Evolutionary conservation across 2,329 filamentous ascomycete genomes (phyloP).

Genomic region (Myrmaecium sp.): DNA sequence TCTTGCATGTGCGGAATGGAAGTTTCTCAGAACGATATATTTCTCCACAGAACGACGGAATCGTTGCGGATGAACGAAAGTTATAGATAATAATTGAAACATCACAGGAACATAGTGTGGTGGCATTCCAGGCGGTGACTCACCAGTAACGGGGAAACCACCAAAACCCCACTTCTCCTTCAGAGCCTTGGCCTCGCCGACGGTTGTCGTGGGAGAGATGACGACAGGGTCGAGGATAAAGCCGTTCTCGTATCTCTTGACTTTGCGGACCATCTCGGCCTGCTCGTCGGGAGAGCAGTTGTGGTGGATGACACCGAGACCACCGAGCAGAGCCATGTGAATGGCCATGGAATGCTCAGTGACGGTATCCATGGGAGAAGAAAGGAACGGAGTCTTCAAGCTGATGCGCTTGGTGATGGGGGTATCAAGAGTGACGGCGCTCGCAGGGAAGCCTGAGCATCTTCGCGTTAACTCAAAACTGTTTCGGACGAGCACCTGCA

Average conservation of each 20-base stretch:
- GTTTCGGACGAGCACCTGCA: too few species aligned
- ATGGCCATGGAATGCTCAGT: conserved; percentile 99
- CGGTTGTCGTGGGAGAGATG: conserved; percentile 70
- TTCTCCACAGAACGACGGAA: conserved; percentile 73
- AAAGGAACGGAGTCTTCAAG: conserved; percentile 91
- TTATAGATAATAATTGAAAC: conserved; percentile 63
- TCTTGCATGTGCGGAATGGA: conserved; percentile 5
- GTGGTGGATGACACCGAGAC: conserved; percentile 92
- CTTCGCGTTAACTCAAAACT: conserved; percentile 8
- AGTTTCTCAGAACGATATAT: conserved; percentile 31
- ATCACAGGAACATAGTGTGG: conserved; percentile 43
- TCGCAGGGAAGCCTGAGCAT: conserved; percentile 63
- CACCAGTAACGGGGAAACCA: conserved; percentile 96
- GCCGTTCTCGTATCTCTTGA: conserved; percentile 98
- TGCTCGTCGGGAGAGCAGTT: conserved; percentile 97
- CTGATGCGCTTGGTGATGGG: conserved; percentile 90
- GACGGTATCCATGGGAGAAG: conserved; percentile 98
- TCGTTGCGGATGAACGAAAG: conserved; percentile 99
- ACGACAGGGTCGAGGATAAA: conserved; percentile 96
- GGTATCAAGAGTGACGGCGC: conserved; percentile 73
- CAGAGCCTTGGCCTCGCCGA: conserved; percentile 75
- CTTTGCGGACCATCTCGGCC: conserved; percentile 97
- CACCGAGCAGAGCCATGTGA: conserved; percentile 79
- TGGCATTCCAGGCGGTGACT: conserved; percentile 22
- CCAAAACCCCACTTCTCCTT: conserved; percentile 99